phyloP scores from a whole-genome alignment of 73 alveolate species.

The Paramecium caudatum region DNA sequence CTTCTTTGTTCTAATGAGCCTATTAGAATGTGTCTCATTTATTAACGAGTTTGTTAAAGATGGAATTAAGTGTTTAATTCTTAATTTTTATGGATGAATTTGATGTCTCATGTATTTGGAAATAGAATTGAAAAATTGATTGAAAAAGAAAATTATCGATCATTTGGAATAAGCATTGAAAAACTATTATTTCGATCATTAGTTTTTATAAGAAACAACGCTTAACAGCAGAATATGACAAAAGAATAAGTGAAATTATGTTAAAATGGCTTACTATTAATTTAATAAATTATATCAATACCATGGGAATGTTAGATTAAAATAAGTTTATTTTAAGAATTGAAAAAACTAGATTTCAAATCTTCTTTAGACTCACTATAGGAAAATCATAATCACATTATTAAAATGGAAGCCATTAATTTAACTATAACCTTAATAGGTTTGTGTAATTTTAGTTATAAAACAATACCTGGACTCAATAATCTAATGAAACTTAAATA shows the following conservation, averaged over 20 bases:
- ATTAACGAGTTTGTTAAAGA: neutral
- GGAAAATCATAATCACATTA: conserved; percentile 3
- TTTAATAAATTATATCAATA: conserved; percentile 4
- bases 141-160: neutral
- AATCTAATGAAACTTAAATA: conserved; percentile 24
- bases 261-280: neutral
- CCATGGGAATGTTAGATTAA: conserved; percentile 41
- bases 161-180: neutral
- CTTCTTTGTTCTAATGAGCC: neutral
- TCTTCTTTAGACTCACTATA: neutral
- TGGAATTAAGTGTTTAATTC: conserved; percentile 41
- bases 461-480: neutral
- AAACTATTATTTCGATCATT: neutral
- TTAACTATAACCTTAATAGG: neutral
- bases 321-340: neutral
- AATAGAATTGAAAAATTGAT: neutral
- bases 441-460: neutral
- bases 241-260: neutral
- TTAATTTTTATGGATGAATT: neutral
- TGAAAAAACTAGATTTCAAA: neutral
- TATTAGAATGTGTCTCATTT: neutral
- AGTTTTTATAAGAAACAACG: neutral
- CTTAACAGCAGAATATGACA: neutral
- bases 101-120: conserved; percentile 19
- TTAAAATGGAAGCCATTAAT: conserved; percentile 14